Conservation (phyloP, 2,329 filamentous ascomycete genomes). For the Septoria linicola region DNA sequence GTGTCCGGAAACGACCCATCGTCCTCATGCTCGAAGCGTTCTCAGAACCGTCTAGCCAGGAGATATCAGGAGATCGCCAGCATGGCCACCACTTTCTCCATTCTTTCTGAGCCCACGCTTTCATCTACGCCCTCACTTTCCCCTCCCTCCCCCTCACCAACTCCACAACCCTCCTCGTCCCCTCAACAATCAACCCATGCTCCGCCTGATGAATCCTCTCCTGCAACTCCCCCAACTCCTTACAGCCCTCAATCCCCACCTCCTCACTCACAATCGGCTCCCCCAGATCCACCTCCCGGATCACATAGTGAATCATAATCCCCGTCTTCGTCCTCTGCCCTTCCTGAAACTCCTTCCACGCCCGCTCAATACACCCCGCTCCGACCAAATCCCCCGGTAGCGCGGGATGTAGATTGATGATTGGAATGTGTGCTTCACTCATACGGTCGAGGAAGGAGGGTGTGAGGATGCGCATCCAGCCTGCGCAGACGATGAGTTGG, state of each 20-base stretch:
- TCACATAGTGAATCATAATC: conserved; percentile 86
- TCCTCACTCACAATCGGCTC: conserved; percentile 68
- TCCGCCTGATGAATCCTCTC: conserved; percentile 73
- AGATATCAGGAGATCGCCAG: too few species aligned
- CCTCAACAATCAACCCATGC: conserved; percentile 76
- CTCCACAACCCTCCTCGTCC: conserved; percentile 56
- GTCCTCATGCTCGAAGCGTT: too few species aligned
- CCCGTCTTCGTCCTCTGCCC: conserved; percentile 69
- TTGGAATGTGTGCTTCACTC: conserved; percentile 58
- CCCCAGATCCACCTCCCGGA: conserved; percentile 73
- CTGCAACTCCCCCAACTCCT: conserved; percentile 65
- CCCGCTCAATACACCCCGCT: conserved; percentile 68
- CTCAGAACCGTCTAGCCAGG: too few species aligned
- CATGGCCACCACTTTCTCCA: too few species aligned
- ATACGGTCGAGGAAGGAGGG: conserved; percentile 68
- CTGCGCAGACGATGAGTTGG: conserved; percentile 75
- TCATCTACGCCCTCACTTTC: too few species aligned
- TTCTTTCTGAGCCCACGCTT: too few species aligned
- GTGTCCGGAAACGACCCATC: too few species aligned
- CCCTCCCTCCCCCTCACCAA: conserved; percentile 1
- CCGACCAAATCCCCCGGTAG: conserved; percentile 75
- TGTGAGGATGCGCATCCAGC: conserved; percentile 84
- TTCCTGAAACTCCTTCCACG: conserved; percentile 69
- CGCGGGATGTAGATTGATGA: conserved; percentile 82
- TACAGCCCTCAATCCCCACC: conserved; percentile 60